A percentile compares a stretch with the other conserved stretches of the same genome.
phyloP scores from a whole-genome alignment of 306 rosid species.

The Vigna hirtella region DNA sequence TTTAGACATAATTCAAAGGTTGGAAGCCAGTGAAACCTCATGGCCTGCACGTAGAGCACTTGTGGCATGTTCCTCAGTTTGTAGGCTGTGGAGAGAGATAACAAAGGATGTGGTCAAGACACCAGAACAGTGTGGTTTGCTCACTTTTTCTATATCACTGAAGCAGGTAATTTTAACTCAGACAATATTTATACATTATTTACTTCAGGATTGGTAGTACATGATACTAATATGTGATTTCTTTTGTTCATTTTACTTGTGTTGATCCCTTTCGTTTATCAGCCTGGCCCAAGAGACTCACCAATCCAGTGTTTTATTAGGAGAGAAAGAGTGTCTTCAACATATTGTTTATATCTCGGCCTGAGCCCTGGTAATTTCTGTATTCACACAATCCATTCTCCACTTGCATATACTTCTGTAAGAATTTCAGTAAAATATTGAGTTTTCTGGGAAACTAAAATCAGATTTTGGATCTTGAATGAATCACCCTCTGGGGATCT shows the following conservation, averaged over 20 bases:
- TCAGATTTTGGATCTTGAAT: conserved; percentile 14
- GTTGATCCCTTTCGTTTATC: conserved; percentile 22
- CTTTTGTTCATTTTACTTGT: conserved; percentile 22
- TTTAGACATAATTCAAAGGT: conserved; percentile 81
- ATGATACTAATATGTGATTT: conserved; percentile 30
- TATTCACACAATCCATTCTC: conserved; percentile 25
- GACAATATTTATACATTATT: not conserved
- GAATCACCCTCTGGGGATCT: conserved; percentile 17
- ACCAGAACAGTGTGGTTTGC: conserved; percentile 80
- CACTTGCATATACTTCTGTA: conserved; percentile 4
- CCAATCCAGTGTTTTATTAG: conserved; percentile 89
- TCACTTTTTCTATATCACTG: conserved; percentile 89
- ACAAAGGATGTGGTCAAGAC: conserved; percentile 81
- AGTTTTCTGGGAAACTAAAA: conserved; percentile 18
- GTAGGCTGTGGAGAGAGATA: conserved; percentile 80
- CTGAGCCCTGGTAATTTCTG: conserved; percentile 79
- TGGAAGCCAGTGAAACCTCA: conserved; percentile 74
- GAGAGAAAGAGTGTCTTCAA: conserved; percentile 84
- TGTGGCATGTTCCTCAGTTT: conserved; percentile 90
- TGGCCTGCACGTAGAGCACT: conserved; percentile 88
- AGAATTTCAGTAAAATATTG: not conserved
- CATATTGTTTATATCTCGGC: conserved; percentile 84
- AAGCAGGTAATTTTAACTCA: conserved; percentile 69
- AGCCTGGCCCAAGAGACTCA: conserved; percentile 90
- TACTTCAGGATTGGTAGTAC: conserved; percentile 11